Evolutionary conservation across 306 rosid species (phyloP).

Genomic region (Oxytropis ochrocephala): DNA sequence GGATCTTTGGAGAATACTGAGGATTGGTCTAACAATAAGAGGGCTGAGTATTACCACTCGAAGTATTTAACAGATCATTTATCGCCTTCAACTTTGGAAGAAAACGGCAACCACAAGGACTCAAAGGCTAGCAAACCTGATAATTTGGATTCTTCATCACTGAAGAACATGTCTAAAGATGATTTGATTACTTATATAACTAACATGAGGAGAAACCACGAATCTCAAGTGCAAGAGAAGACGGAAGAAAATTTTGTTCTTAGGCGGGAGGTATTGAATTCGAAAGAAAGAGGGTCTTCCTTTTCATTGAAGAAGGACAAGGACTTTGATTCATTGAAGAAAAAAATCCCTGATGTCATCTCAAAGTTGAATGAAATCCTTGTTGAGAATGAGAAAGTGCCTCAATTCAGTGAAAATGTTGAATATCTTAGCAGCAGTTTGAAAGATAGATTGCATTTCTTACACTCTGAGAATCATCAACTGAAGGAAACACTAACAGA

Average conservation of each 20-base stretch:
- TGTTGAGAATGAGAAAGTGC: constrained; percentile 42
- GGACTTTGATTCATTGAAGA: constrained; percentile 65
- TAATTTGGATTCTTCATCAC: constrained; percentile 36
- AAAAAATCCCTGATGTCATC: constrained; percentile 52
- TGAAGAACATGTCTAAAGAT: constrained; percentile 43
- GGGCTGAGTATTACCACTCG: constrained; percentile 38
- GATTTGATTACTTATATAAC: constrained; percentile 50
- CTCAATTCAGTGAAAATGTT: constrained; percentile 27
- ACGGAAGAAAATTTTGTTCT: constrained; percentile 60
- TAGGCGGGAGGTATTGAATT: constrained; percentile 42
- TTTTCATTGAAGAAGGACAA: constrained; percentile 58
- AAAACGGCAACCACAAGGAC: constrained; percentile 61
- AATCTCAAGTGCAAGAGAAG: constrained; percentile 53
- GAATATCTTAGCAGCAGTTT: constrained; percentile 48
- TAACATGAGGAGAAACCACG: constrained; percentile 76
- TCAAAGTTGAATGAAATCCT: constrained; percentile 65
- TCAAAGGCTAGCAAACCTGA: constrained; percentile 33
- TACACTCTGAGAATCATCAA: constrained; percentile 48
- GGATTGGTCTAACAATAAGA: constrained; percentile 44
- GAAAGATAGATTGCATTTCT: constrained; percentile 55
- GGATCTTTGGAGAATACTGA: constrained; percentile 60
- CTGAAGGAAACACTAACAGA: constrained; percentile 50
- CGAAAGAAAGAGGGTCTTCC: constrained; percentile 47
- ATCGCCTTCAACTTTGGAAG: constrained; percentile 38
- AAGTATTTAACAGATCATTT: constrained; percentile 34